Percentiles rank a stretch among this genome's conserved stretches.
These are phyloP conservation scores for Ceratocystis lukuohia DNA, from an alignment of 2,329 filamentous ascomycete genomes.

Conservation along the genomic window DNA sequence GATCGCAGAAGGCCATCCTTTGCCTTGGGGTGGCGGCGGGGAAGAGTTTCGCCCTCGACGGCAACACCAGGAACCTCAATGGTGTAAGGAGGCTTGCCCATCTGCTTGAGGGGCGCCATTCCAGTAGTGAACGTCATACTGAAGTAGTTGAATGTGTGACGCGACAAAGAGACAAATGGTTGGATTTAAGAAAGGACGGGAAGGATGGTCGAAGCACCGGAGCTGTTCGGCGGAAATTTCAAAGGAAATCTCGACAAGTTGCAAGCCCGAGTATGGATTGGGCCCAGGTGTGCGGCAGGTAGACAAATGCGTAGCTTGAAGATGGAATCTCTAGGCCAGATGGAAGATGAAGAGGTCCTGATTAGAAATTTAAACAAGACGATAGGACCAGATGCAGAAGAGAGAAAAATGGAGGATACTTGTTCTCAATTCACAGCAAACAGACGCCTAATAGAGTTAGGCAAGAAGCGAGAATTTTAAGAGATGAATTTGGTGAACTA, in stretches of 20 bases:
- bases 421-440: background rate
- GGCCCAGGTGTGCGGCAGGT: background rate
- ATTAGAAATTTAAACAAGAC: background rate
- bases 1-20: constrained; percentile 55
- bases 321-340: background rate
- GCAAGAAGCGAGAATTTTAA: background rate
- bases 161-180: background rate
- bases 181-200: background rate
- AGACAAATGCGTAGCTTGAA: background rate
- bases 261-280: background rate
- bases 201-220: background rate
- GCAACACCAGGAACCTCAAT: constrained; percentile 56
- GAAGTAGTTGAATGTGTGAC: constrained; percentile 1
- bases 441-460: background rate
- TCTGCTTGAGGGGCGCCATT: constrained; percentile 41
- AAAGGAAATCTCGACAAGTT: background rate
- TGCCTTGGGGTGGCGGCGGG: constrained; percentile 57
- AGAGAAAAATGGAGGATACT: background rate
- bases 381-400: background rate
- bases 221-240: background rate
- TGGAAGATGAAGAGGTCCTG: background rate
- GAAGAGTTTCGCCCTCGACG: constrained; percentile 69
- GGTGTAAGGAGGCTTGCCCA: constrained; percentile 60
- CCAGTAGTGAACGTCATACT: constrained; percentile 31
- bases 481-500: background rate